Conservation (phyloP, 345 rosid genomes). For the Populus tremula region DNA sequence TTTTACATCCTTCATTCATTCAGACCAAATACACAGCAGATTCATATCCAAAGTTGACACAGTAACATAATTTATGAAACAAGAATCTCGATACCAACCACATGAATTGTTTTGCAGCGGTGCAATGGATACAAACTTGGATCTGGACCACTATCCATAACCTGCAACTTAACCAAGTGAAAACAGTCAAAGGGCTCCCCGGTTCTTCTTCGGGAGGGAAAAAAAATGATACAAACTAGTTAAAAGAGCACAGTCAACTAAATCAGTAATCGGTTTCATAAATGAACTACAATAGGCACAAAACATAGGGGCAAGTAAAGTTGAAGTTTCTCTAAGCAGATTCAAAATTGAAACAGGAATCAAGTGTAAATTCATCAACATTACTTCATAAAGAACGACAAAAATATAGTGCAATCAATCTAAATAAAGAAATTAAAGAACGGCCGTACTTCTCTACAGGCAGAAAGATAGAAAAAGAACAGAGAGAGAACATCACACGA, state of each 20-base stretch:
- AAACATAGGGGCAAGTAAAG: neutral
- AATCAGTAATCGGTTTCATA: neutral
- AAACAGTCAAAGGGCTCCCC: neutral
- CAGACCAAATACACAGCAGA: slow-evolving; percentile 43
- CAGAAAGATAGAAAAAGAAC: neutral
- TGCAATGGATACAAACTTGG: slow-evolving; percentile 81
- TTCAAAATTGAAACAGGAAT: neutral
- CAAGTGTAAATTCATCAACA: neutral
- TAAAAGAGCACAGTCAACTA: neutral
- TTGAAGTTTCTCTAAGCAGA: neutral
- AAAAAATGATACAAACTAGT: neutral
- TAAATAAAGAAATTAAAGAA: neutral
- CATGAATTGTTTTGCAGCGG: slow-evolving; percentile 89
- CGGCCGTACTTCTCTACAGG: neutral
- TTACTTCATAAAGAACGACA: neutral
- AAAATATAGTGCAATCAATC: neutral
- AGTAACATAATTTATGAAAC: slow-evolving; percentile 16
- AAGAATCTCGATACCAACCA: slow-evolving; percentile 60
- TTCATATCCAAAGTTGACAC: slow-evolving; percentile 31
- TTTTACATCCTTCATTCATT: slow-evolving; percentile 29
- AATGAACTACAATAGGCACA: neutral
- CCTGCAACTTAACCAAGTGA: slow-evolving; percentile 34
- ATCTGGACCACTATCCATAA: slow-evolving; percentile 64
- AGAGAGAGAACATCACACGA: neutral
- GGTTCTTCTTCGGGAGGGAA: neutral